Base-by-base conservation (phyloP, 2,329 filamentous ascomycete species). In the Geosmithia flava region DNA sequence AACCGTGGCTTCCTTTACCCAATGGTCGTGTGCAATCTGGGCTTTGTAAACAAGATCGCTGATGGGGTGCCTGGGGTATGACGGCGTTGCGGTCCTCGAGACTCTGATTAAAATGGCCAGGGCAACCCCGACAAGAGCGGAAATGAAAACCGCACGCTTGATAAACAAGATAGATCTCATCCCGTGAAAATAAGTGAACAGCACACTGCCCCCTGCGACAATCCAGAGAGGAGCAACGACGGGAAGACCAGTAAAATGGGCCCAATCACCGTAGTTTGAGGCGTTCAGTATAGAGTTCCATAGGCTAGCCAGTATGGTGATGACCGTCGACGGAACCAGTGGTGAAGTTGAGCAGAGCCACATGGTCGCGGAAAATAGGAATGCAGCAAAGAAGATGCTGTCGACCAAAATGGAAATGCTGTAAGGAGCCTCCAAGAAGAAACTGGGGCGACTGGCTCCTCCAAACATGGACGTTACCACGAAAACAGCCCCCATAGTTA, bases 1-100 rank as follows among this genome's bases (percentile, higher is more conserved):
- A 15, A 67, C 64, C 2, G 63, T 64, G 1, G 69, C 75, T 45
- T 69, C 60, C 7, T 67, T 58, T 7, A 74, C 56, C 74, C 74
- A 80, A 8, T 70, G 66, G 52, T 74, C 68, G 7, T 70, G 65
- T 20, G 66, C 66, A 20, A 72, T 63, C 20, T 72, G 66, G 2
- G 67, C 65, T 39, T 68, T 65, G 53, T 74, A 77, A 13, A 79
- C 66, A 13, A 76, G 60, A 4, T 68, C 68, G 44, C 68, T 65
- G 33, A 79, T 57, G 0, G 74, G 72, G 47, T 79, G 75, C 45
- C 62, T 50, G 54, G 53, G 48, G 23, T 44, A 46, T 7, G n/a
- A 20, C 19, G 19, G 10, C 11, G 42, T 7, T 15, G 17, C 42
- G 8, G 30, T 44, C 16, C 40, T 17, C 3, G 41, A 20, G 13